Conservation (phyloP, 2,329 filamentous ascomycete genomes). For the Tympanopsis confertula region DNA sequence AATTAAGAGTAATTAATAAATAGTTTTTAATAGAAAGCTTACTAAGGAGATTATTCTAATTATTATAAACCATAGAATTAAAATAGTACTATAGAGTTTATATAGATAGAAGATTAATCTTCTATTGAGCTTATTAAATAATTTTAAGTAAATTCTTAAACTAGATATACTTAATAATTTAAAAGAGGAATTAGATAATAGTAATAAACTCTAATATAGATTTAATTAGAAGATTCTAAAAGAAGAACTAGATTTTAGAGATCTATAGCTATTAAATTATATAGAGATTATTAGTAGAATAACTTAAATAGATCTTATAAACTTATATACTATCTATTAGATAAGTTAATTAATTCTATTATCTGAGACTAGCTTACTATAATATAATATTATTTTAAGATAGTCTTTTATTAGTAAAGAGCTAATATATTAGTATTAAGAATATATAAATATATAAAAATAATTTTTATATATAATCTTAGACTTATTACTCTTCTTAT, state of each 20-base stretch:
- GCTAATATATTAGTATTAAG: background rate
- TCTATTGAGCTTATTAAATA: too few species aligned
- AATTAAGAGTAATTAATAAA: too few species aligned
- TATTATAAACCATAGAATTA: too few species aligned
- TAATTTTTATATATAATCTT: too few species aligned
- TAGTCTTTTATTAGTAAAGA: background rate
- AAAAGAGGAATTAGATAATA: background rate
- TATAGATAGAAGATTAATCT: too few species aligned
- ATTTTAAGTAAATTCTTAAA: background rate
- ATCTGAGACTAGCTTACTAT: background rate
- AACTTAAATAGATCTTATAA: background rate
- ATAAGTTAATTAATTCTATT: background rate
- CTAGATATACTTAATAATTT: background rate
- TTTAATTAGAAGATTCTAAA: background rate
- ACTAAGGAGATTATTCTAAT: background rate
- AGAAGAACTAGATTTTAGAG: background rate
- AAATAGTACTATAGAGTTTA: too few species aligned
- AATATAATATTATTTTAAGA: background rate
- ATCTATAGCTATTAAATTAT: background rate
- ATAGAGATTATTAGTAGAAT: background rate
- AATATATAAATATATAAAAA: too few species aligned
- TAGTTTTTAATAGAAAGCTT: too few species aligned
- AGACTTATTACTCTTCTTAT: too few species aligned
- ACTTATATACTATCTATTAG: background rate
- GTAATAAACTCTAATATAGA: background rate